Evolutionary conservation across 441 rosid species (phyloP).

Genomic region (Gossypium schwendimanii): DNA sequence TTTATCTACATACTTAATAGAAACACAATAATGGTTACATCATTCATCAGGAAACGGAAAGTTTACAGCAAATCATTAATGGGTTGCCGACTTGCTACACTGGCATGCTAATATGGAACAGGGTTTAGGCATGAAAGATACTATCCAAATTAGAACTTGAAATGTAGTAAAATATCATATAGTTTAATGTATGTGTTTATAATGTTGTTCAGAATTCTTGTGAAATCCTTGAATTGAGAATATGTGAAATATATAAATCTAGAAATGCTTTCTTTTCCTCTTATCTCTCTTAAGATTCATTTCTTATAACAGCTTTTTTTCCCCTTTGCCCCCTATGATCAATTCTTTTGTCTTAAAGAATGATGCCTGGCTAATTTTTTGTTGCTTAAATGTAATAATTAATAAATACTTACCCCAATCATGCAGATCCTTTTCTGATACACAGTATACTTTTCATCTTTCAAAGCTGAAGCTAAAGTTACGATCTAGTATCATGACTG

Average conservation of each 20-base stretch:
- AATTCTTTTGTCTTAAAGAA: neutral
- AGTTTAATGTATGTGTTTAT: neutral
- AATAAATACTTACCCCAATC: conserved; percentile 18
- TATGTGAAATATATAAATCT: neutral
- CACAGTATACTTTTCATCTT: conserved; percentile 71
- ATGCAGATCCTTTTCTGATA: conserved; percentile 85
- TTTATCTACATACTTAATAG: neutral
- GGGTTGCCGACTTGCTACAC: neutral
- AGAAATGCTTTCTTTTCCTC: neutral
- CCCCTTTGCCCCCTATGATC: neutral
- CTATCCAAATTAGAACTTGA: neutral
- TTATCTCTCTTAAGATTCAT: neutral
- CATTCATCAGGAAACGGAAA: neutral
- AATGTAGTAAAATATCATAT: neutral
- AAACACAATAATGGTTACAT: neutral
- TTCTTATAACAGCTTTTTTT: neutral
- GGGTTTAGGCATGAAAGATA: neutral
- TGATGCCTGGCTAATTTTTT: conserved; percentile 9
- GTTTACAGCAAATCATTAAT: neutral
- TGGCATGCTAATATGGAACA: neutral
- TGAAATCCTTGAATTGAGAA: neutral
- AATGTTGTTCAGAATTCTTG: neutral
- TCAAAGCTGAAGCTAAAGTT: conserved; percentile 77
- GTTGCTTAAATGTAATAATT: conserved; percentile 8
- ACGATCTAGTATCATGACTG: conserved; percentile 80